These are phyloP conservation scores for Pleurotus pulmonarius DNA, from an alignment of 768 basidiomycete species.

Conservation along the genomic window DNA sequence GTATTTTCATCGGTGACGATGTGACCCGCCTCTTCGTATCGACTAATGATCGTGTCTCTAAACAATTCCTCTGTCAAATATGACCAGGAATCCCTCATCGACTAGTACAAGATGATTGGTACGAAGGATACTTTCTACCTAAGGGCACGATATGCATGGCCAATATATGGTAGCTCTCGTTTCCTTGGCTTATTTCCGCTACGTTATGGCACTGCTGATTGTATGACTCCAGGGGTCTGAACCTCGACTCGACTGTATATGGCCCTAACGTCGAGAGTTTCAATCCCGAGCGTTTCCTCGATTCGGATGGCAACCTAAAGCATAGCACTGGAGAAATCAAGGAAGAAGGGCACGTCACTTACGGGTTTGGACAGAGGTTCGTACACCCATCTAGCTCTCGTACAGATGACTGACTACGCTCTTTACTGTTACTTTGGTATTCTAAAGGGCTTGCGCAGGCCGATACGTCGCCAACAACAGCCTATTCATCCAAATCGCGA, in stretches of 20 bases:
- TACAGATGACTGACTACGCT: background rate
- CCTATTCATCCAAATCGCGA: conserved; percentile 29
- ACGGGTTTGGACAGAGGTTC: conserved; percentile 34
- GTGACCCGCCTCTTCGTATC: background rate
- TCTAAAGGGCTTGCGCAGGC: conserved; percentile 26
- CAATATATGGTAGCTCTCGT: background rate
- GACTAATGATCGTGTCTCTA: background rate
- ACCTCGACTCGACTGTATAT: background rate
- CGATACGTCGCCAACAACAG: conserved; percentile 30
- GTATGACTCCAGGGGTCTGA: background rate
- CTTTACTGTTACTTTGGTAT: too few relatives aligned
- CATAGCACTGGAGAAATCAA: conserved; percentile 19
- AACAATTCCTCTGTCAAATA: background rate
- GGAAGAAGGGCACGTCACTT: conserved; percentile 29
- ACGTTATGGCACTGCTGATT: background rate
- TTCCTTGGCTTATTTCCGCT: background rate
- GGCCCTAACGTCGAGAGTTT: background rate
- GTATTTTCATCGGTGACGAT: background rate
- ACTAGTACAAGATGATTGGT: conserved; percentile 5
- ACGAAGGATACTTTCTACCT: conserved; percentile 5
- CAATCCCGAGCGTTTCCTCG: conserved; percentile 14
- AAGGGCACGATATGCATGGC: conserved; percentile 1
- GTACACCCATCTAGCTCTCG: background rate
- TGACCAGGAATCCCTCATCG: conserved; percentile 5
- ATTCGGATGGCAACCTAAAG: conserved; percentile 16